phyloP scores from a whole-genome alignment of 2,329 filamentous ascomycete genomes.

The Aspergillus costaricaensis region DNA sequence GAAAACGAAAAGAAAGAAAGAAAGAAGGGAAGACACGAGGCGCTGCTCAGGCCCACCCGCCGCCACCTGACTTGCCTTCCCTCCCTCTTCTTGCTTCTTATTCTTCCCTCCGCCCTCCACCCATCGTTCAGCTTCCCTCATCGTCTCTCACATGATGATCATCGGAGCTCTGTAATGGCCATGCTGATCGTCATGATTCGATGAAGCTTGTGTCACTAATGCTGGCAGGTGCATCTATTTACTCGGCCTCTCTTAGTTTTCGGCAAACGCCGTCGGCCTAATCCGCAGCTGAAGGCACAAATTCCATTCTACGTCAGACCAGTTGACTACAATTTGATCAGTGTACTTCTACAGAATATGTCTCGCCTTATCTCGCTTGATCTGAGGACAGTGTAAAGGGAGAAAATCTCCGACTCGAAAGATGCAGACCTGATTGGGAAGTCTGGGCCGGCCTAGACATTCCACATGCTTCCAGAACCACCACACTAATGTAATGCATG shows the following conservation, averaged over 20 bases:
- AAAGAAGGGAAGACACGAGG: conserved; percentile 2
- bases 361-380: neutral
- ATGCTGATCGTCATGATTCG: neutral
- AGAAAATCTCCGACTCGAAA: neutral
- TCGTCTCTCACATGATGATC: neutral
- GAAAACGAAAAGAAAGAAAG: neutral
- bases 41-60: neutral
- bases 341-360: neutral
- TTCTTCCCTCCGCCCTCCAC: neutral
- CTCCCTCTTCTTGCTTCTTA: neutral
- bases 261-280: neutral
- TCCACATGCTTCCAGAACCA: conserved; percentile 3
- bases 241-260: neutral
- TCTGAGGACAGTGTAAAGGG: neutral
- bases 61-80: neutral
- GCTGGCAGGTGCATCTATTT: neutral
- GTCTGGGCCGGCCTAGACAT: conserved; percentile 10
- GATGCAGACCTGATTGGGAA: neutral
- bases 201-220: neutral
- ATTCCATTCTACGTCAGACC: neutral
- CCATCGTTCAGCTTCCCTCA: neutral
- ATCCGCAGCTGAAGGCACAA: neutral
- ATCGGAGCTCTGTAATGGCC: neutral
- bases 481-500: conserved; percentile 3
- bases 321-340: neutral